These are phyloP conservation scores for Pueraria montana DNA, from an alignment of 306 rosid genomes.

Conservation along the genomic window DNA sequence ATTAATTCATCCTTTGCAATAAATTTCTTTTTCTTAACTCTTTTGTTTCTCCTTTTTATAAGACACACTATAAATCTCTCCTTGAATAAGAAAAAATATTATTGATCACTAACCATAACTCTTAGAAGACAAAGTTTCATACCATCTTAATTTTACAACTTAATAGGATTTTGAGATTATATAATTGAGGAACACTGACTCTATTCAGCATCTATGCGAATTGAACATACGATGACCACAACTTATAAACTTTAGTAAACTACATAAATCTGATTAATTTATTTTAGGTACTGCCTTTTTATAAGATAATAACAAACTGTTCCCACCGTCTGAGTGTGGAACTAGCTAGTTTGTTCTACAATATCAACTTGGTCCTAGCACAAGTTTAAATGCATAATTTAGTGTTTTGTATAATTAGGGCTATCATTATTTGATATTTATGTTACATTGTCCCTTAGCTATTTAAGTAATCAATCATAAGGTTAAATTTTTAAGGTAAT, in stretches of 20 bases:
- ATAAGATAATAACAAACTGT: neutral
- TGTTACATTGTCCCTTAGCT: neutral
- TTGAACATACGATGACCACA: neutral
- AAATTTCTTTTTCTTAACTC: neutral
- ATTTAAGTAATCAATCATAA: constrained; percentile 17
- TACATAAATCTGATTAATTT: neutral
- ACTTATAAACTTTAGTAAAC: neutral
- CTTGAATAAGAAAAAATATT: too few relatives aligned
- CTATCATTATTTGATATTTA: neutral
- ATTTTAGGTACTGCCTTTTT: neutral
- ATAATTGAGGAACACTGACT: neutral
- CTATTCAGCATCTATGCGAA: neutral
- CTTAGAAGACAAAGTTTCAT: neutral
- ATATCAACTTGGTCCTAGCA: neutral
- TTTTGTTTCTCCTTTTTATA: neutral
- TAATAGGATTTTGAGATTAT: neutral
- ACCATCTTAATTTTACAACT: neutral
- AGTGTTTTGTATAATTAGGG: neutral
- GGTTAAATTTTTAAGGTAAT: neutral
- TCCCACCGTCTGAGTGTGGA: neutral
- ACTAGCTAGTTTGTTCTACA: neutral
- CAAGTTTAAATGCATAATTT: neutral
- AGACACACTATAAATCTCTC: neutral
- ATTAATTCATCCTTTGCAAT: neutral
- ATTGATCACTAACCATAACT: neutral